phyloP scores from a whole-genome alignment of 2,329 filamentous ascomycete species.

The Trematosphaeria pertusa region DNA sequence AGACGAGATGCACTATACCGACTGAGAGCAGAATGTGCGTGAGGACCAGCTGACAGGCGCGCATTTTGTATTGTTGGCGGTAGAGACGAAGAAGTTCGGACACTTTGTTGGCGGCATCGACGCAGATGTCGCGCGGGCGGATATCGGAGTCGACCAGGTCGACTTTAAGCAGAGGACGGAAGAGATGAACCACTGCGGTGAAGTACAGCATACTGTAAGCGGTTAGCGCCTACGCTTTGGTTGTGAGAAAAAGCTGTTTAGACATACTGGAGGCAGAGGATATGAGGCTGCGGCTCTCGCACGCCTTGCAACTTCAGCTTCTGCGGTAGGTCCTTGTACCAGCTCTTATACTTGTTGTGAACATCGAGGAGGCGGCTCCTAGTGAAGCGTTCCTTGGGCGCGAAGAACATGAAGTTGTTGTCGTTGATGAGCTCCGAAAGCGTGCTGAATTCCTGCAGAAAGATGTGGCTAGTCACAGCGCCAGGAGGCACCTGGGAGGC shows the following conservation, averaged over 20 bases:
- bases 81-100: slow-evolving; percentile 52
- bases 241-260: no score
- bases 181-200: slow-evolving; percentile 74
- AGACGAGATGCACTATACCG: slow-evolving; percentile 54
- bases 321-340: slow-evolving; percentile 73
- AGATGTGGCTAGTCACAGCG: slow-evolving; percentile 39
- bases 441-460: slow-evolving; percentile 66
- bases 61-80: slow-evolving; percentile 53
- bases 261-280: slow-evolving; percentile 77
- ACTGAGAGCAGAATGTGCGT: slow-evolving; percentile 52
- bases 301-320: slow-evolving; percentile 60
- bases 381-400: slow-evolving; percentile 70
- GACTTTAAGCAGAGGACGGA: slow-evolving; percentile 75
- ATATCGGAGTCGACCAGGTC: slow-evolving; percentile 64
- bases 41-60: slow-evolving; percentile 48
- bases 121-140: slow-evolving; percentile 70
- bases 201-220: slow-evolving; percentile 68
- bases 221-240: no score
- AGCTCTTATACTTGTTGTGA: slow-evolving; percentile 73
- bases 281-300: slow-evolving; percentile 71
- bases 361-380: slow-evolving; percentile 68
- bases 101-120: slow-evolving; percentile 55
- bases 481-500: slow-evolving; percentile 17
- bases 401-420: slow-evolving; percentile 74
- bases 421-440: slow-evolving; percentile 77